Conservation (phyloP, 305 asterid species). For the Fraxinus ornus region DNA sequence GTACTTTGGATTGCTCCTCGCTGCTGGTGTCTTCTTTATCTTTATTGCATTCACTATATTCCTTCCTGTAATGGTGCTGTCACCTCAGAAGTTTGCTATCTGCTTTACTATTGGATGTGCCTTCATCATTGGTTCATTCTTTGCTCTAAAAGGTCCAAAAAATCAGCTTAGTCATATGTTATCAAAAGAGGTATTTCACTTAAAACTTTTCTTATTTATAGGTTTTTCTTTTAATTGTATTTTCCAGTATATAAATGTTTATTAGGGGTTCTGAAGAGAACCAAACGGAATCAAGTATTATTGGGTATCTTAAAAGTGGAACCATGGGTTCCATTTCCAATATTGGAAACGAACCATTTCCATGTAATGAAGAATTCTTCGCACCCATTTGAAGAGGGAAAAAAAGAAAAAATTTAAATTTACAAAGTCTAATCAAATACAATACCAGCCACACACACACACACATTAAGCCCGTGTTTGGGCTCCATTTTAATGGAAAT, state of each 20-base stretch:
- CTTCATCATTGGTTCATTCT: constrained; percentile 72
- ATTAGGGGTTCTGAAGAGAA: neutral
- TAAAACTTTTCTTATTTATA: neutral
- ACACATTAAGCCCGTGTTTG: no score
- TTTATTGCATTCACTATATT: constrained; percentile 75
- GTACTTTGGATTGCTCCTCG: constrained; percentile 71
- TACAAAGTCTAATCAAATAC: neutral
- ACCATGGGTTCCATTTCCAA: neutral
- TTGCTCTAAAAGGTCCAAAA: constrained; percentile 80
- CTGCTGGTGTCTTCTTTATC: constrained; percentile 74
- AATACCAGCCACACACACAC: neutral
- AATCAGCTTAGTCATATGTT: constrained; percentile 76
- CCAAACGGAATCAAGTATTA: neutral
- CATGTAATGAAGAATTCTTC: neutral
- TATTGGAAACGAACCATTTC: neutral
- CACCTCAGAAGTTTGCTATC: constrained; percentile 87
- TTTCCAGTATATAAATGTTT: neutral
- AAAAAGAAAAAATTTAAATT: no score
- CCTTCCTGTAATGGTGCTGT: constrained; percentile 86
- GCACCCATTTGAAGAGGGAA: neutral
- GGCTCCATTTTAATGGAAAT: no score
- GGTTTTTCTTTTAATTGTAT: neutral
- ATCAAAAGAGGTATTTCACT: constrained; percentile 70
- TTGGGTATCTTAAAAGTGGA: neutral
- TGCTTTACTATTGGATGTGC: constrained; percentile 87